Evolutionary conservation across 2,329 filamentous ascomycete genomes (phyloP).

Genomic region (Sarocladium strictum): DNA sequence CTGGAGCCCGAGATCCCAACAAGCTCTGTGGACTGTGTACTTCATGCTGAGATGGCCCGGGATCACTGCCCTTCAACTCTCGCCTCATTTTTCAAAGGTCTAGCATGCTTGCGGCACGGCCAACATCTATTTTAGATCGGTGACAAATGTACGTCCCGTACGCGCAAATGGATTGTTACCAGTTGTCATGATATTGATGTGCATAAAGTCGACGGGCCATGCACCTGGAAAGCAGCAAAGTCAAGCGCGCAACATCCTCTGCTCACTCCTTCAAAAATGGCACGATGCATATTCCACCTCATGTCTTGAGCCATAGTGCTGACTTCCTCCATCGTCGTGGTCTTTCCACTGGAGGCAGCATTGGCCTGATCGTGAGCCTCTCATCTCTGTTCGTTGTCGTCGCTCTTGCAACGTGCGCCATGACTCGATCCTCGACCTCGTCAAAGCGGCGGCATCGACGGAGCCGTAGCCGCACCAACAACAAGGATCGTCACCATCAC

Average conservation of each 20-base stretch:
- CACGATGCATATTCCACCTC: neutral
- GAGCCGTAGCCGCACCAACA: neutral
- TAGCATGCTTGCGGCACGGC: too few species aligned
- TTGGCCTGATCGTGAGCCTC: neutral
- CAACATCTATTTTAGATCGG: too few species aligned
- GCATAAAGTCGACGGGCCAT: too few species aligned
- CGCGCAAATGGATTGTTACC: too few species aligned
- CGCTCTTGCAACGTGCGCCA: neutral
- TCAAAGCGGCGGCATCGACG: neutral
- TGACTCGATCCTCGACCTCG: neutral
- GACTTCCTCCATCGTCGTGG: neutral
- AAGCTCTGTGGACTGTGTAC: too few species aligned
- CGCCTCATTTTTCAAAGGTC: too few species aligned
- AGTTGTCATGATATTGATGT: too few species aligned
- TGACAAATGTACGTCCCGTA: too few species aligned
- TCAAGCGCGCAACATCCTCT: neutral
- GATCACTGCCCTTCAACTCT: too few species aligned
- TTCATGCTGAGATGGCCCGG: too few species aligned
- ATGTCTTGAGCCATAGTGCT: neutral
- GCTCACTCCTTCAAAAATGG: neutral
- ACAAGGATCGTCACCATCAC: neutral
- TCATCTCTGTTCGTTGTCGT: constrained; percentile 1
- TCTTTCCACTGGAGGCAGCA: constrained; percentile 2
- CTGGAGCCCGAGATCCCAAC: too few species aligned
- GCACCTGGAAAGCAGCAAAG: too few species aligned